Conservation (phyloP, 495 filamentous ascomycete genomes). For the Lichina pygmaea region DNA sequence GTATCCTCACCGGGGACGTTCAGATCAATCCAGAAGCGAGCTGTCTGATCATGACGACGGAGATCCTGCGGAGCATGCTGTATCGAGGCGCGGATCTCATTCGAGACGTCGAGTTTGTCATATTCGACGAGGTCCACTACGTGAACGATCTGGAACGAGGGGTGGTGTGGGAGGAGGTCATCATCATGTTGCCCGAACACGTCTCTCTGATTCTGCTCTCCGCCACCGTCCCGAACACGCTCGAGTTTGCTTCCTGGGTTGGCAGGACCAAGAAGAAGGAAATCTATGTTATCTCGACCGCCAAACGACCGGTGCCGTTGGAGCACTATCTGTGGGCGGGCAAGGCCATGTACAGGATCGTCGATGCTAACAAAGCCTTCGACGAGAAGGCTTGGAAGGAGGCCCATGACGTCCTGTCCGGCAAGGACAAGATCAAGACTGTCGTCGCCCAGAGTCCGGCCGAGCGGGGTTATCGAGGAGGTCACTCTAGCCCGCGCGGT, state of each 20-base stretch:
- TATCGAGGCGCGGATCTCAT: constrained; percentile 92
- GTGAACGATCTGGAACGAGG: constrained; percentile 94
- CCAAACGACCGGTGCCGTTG: constrained; percentile 78
- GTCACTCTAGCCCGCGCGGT: constrained; percentile 10
- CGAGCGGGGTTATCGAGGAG: not conserved
- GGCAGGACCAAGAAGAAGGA: constrained; percentile 95
- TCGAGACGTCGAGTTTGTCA: constrained; percentile 92
- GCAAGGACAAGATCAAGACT: constrained; percentile 50
- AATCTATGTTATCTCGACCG: constrained; percentile 94
- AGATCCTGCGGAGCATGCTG: constrained; percentile 93
- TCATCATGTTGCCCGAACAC: constrained; percentile 96
- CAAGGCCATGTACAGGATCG: constrained; percentile 82
- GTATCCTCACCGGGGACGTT: constrained; percentile 90
- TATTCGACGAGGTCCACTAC: constrained; percentile 97
- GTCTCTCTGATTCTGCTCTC: constrained; percentile 86
- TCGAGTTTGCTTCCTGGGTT: constrained; percentile 97
- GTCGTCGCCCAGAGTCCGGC: constrained; percentile 17
- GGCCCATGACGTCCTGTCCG: constrained; percentile 58
- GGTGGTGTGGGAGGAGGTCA: constrained; percentile 98
- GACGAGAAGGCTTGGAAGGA: constrained; percentile 83
- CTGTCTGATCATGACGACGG: constrained; percentile 97
- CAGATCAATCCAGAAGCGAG: constrained; percentile 96
- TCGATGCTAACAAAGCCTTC: constrained; percentile 75
- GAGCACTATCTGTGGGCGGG: constrained; percentile 92
- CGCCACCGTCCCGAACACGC: constrained; percentile 87